Evolutionary conservation across 768 basidiomycete genomes (phyloP), one percentile per base, ranked within the genome.

Genomic region (Auriscalpium microsporum): DNA sequence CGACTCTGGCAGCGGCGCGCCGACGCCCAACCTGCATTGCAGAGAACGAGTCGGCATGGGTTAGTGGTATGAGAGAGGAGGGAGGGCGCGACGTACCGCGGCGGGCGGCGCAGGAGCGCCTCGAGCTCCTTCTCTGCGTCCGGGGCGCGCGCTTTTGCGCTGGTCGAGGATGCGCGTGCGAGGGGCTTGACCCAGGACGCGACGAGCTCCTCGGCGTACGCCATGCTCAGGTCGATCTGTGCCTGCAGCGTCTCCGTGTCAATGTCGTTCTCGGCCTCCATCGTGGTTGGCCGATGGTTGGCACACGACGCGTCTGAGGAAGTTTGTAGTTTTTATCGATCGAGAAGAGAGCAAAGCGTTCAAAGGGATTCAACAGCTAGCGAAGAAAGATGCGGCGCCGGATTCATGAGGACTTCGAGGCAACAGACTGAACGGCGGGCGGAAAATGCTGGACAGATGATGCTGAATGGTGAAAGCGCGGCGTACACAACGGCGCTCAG

Each of bases 161-260:
- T 56, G 2, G 54, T 61, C 28, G 66, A 60, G 6, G 64, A 54
- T 36, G 61, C 64, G 28, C 59, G 55, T 36, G 52, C 54, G 40
- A 73, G 70, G 35, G 84, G 78, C 61, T 81, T 80, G 61, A 91
- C 74, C 89, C 89, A 91, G 53, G 89, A 86, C 19, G 85, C 76
- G 45, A 87, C 81, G 62, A 90, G 75, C 65, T 80, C 75, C 59
- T 90, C 80, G 1, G 84, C 82, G 68, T 83, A 81, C 6, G 88
- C 83, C 81, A 90, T 81, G 19, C 88, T 82, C 63, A 87, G 71
- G 68, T 91, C 86, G 52, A 90, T 82, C 70, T 86, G 86, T n/a
- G 88, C 87, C 67, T 90, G 89, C 42, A 91, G 73, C 36, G 78
- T 72, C 63, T 87, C 85, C 49, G 74, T 61, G 65, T 89, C 84